phyloP scores from a whole-genome alignment of 345 rosid genomes.

The Kernera saxatilis region DNA sequence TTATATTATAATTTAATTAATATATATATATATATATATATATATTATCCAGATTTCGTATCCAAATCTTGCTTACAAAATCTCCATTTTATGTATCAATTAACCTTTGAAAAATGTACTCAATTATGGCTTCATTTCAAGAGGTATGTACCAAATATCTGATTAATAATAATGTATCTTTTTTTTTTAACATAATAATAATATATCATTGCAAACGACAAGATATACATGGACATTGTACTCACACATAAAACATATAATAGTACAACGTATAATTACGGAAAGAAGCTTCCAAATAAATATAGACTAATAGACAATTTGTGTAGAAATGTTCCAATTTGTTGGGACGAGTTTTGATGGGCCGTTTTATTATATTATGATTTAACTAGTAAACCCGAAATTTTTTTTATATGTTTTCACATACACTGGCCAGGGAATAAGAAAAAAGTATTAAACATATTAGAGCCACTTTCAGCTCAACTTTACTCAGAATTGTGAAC shows the following conservation, averaged over 20 bases:
- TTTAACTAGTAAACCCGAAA: not conserved
- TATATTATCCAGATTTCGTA: not conserved
- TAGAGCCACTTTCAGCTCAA: too few species aligned
- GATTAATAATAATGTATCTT: too few species aligned
- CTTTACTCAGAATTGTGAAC: too few species aligned
- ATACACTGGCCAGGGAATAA: too few species aligned
- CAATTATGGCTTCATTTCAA: not conserved
- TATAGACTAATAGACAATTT: not conserved
- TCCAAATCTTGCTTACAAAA: constrained; percentile 3
- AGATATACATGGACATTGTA: not conserved
- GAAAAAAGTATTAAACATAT: too few species aligned
- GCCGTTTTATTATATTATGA: too few species aligned
- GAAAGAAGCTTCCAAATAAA: not conserved
- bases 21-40: too few species aligned
- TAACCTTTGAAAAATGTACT: not conserved
- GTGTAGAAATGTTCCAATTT: not conserved
- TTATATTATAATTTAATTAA: not conserved
- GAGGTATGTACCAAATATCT: not conserved
- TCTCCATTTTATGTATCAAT: not conserved
- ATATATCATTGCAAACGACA: not conserved
- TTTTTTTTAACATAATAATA: too few species aligned
- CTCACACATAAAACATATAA: not conserved
- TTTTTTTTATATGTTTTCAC: too few species aligned
- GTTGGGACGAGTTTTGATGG: too few species aligned
- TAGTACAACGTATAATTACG: not conserved